Evolutionary conservation across 1,284 basidiomycete genomes (phyloP).

Genomic region (Apiotrichum domesticum): DNA sequence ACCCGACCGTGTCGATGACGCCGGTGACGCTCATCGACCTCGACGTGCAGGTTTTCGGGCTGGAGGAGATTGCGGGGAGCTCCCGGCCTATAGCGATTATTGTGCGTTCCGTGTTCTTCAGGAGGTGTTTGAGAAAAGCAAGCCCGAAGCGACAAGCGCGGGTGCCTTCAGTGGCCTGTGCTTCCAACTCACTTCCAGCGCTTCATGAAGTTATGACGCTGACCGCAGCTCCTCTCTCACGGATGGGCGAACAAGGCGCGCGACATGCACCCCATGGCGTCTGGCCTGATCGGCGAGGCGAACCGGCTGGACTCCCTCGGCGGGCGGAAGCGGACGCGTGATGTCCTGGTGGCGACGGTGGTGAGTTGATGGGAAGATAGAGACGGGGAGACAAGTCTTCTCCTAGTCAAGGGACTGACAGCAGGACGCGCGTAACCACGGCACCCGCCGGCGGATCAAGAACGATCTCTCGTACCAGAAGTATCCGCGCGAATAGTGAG

Average conservation of each 20-base stretch:
- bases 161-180: too few relatives aligned
- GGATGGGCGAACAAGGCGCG: conserved; percentile 16
- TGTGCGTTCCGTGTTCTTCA: conserved; percentile 14
- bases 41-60: conserved; percentile 30
- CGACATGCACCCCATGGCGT: conserved; percentile 29
- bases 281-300: conserved; percentile 33
- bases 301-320: conserved; percentile 3
- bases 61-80: conserved; percentile 30
- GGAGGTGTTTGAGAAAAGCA: too few relatives aligned
- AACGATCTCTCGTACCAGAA: conserved; percentile 58
- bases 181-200: too few relatives aligned
- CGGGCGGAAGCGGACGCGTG: conserved; percentile 19
- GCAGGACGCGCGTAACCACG: conserved; percentile 76
- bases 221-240: conserved; percentile 10
- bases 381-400: not conserved
- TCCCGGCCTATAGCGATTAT: conserved; percentile 24
- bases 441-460: conserved; percentile 42
- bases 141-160: too few relatives aligned
- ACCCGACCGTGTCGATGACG: conserved; percentile 1
- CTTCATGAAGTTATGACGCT: too few relatives aligned
- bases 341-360: conserved; percentile 42
- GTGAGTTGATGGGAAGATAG: conserved; percentile 18
- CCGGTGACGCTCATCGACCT: conserved; percentile 26
- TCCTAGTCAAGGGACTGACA: not conserved
- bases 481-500: conserved; percentile 57